Percentiles rank a stretch among this genome's conserved stretches.
Evolutionary conservation across 2,329 filamentous ascomycete species (phyloP).

Genomic region (Chaetomium strumarium): DNA sequence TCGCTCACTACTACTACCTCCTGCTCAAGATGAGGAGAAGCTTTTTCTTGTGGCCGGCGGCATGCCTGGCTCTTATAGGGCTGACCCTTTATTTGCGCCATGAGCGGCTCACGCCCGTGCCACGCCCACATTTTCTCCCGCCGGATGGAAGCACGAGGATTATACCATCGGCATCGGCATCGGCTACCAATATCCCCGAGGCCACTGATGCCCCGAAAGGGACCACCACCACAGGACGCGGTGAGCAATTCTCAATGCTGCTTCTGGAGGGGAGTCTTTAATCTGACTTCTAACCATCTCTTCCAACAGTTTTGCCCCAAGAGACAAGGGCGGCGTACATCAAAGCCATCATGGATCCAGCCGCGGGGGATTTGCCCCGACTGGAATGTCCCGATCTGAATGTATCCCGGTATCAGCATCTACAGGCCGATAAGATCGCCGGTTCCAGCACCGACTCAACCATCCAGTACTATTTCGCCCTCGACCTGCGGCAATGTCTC

Average conservation of each 20-base stretch:
- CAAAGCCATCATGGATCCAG: slow-evolving; percentile 17
- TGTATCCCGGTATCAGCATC: slow-evolving; percentile 13
- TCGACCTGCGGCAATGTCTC: slow-evolving; percentile 44
- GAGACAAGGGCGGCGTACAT: slow-evolving; percentile 11
- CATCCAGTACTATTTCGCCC: slow-evolving; percentile 44
- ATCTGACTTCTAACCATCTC: background rate
- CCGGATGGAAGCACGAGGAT: background rate
- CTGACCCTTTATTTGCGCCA: slow-evolving; percentile 15
- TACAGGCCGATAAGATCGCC: slow-evolving; percentile 2
- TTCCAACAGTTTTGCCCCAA: background rate
- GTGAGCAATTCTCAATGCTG: background rate
- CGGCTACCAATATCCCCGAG: background rate
- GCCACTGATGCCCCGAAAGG: too few relatives aligned
- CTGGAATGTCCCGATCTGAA: slow-evolving; percentile 16
- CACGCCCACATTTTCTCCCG: background rate
- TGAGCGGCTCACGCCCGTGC: slow-evolving; percentile 3
- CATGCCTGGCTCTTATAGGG: slow-evolving; percentile 13
- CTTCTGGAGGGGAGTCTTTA: background rate
- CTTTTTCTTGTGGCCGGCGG: slow-evolving; percentile 7
- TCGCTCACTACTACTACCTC: background rate
- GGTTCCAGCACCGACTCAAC: background rate
- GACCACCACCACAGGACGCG: background rate
- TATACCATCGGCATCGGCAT: background rate
- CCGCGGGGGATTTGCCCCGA: slow-evolving; percentile 9
- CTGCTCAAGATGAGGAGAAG: slow-evolving; percentile 13